Conservation (phyloP, 2,329 filamentous ascomycete species). For the Pseudocercospora vitis region DNA sequence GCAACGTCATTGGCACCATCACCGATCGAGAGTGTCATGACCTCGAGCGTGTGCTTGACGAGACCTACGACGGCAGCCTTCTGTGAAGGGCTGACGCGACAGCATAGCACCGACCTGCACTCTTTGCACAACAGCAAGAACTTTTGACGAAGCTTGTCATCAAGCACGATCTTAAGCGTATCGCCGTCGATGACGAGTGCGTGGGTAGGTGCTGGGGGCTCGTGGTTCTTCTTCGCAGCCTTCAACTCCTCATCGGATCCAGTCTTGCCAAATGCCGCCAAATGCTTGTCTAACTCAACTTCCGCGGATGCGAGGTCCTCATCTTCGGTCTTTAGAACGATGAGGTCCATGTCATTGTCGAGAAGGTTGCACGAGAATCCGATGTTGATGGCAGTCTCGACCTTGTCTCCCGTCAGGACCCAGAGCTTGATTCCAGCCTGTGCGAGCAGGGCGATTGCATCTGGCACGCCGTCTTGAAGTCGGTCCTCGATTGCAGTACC, state of each 20-base stretch:
- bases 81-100: slow-evolving; percentile 92
- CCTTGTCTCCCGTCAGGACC: slow-evolving; percentile 97
- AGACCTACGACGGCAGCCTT: slow-evolving; percentile 96
- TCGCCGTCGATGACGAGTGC: slow-evolving; percentile 95
- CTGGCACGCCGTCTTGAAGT: slow-evolving; percentile 92
- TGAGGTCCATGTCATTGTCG: slow-evolving; percentile 96
- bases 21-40: slow-evolving; percentile 92
- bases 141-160: slow-evolving; percentile 80
- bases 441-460: slow-evolving; percentile 87
- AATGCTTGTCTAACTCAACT: slow-evolving; percentile 70
- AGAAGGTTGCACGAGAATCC: slow-evolving; percentile 98
- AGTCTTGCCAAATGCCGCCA: slow-evolving; percentile 72
- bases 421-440: slow-evolving; percentile 97
- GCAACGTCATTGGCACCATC: slow-evolving; percentile 95
- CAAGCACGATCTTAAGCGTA: slow-evolving; percentile 81
- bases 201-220: slow-evolving; percentile 82
- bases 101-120: slow-evolving; percentile 94
- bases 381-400: slow-evolving; percentile 99
- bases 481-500: slow-evolving; percentile 97
- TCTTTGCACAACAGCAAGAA: slow-evolving; percentile 95
- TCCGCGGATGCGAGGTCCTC: slow-evolving; percentile 65
- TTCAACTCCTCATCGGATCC: slow-evolving; percentile 84
- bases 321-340: slow-evolving; percentile 82
- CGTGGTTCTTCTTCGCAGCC: slow-evolving; percentile 76
- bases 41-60: slow-evolving; percentile 91